Percentiles rank a stretch among this genome's conserved stretches.
Conservation (phyloP, 2,329 filamentous ascomycete species). For the Aureobasidium lini region DNA sequence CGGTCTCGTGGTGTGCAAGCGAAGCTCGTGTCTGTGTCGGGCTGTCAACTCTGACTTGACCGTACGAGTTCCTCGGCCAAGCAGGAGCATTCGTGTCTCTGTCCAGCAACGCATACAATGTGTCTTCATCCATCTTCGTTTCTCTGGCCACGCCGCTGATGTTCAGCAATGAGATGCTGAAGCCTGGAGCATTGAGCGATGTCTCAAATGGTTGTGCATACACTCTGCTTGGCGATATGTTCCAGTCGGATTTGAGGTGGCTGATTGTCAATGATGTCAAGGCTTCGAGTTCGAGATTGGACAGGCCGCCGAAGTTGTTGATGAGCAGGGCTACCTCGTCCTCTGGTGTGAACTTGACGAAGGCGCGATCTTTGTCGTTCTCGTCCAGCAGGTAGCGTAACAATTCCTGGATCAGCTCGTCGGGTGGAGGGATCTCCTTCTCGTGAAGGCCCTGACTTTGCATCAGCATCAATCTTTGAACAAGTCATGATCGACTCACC, state of each 20-base stretch:
- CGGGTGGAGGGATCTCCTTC: conserved; percentile 40
- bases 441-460: conserved; percentile 34
- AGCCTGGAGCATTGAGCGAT: conserved; percentile 49
- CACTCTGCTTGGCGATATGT: conserved; percentile 41
- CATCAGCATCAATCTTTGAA: background rate
- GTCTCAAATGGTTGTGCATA: conserved; percentile 45
- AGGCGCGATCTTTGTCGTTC: conserved; percentile 41
- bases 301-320: conserved; percentile 45
- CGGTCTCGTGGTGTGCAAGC: conserved; percentile 6
- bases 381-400: conserved; percentile 42
- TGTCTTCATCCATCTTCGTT: conserved; percentile 31
- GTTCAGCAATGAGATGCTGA: conserved; percentile 49
- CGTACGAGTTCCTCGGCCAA: conserved; percentile 44
- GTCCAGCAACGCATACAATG: conserved; percentile 43
- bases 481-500: conserved; percentile 21
- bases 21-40: background rate
- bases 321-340: conserved; percentile 41
- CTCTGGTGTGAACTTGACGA: conserved; percentile 38
- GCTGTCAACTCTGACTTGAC: background rate
- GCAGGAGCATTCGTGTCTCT: conserved; percentile 44
- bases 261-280: conserved; percentile 35
- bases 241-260: conserved; percentile 40
- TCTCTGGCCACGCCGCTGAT: conserved; percentile 38
- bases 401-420: conserved; percentile 42
- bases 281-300: conserved; percentile 41